Base-by-base conservation (phyloP, 139 green algal species). In the Spirogloea muscicola region DNA sequence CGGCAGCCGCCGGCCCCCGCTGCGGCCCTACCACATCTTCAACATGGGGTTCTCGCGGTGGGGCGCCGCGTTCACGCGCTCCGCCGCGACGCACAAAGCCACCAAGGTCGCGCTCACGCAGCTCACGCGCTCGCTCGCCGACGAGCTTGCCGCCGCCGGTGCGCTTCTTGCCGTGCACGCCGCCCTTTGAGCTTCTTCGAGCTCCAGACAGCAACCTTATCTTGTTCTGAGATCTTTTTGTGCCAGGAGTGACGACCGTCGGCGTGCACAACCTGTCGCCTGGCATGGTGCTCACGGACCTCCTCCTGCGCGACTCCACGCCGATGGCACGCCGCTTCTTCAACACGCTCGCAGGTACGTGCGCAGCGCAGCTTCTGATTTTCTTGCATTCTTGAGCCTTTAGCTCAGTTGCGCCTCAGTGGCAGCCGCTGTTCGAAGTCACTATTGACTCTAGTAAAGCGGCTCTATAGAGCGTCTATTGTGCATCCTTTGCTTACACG, bases 211-310 rank as follows among this genome's bases (percentile, higher is more conserved):
- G n/a, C n/a, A n/a, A n/a, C n/a, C n/a, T n/a, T n/a, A n/a, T n/a
- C n/a, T n/a, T n/a, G n/a, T n/a, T n/a, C n/a, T n/a, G n/a, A n/a
- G n/a, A n/a, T n/a, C n/a, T n/a, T n/a, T n/a, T n/a, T n/a, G n/a
- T n/a, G n/a, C n/a, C 64, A 76, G 64, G 76, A 13, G 27, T 84
- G 18, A 64, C 25, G 3, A 57, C 57, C 72, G 84, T 91, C 29
- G 85, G 83, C 4, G 79, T 89, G 31, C 85, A 90, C 82, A 89
- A 91, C 63, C 73, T 90, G 55, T 88, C 82, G 0, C 87, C 87
- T 41, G 86, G 68, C 29, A 66, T 76, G 68, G 68, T 90, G 46
- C 75, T 91, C n/a, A 91, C 87, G 1, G 85, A 89, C 58, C 75
- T 91, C 49, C 75, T 89, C 63, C 85, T 91, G 29, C 44, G 72